phyloP scores from a whole-genome alignment of 1,284 basidiomycete genomes.

The Rhizoctonia solani region DNA sequence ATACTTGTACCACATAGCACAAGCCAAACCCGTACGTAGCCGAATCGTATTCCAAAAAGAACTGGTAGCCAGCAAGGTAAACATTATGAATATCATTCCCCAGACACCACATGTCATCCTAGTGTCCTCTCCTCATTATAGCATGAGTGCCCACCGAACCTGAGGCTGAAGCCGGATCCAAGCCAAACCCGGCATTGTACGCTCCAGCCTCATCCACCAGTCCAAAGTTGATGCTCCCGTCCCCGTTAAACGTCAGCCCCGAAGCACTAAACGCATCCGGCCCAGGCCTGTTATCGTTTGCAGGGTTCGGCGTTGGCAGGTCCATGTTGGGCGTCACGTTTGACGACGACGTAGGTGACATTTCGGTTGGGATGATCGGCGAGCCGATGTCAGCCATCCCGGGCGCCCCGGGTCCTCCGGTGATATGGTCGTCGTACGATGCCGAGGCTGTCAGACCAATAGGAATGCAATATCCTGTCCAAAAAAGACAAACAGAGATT shows the following conservation, averaged over 20 bases:
- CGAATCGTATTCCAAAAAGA: too few species aligned
- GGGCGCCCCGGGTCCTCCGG: conserved; percentile 22
- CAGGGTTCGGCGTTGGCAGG: not conserved
- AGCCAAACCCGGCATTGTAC: conserved; percentile 9
- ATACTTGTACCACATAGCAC: too few species aligned
- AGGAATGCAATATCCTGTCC: conserved; percentile 23
- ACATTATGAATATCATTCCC: too few species aligned
- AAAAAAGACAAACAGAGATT: not conserved
- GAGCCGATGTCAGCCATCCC: conserved; percentile 23
- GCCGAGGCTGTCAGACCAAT: conserved; percentile 25
- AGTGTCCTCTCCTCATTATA: too few species aligned
- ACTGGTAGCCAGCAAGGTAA: too few species aligned
- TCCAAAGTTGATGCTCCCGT: conserved; percentile 11
- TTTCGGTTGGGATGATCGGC: conserved; percentile 5
- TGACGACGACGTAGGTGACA: not conserved
- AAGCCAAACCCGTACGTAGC: too few species aligned
- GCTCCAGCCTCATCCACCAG: not conserved
- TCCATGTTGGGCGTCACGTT: not conserved
- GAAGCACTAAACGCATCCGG: not conserved
- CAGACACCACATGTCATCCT: too few species aligned
- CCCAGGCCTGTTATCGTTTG: too few species aligned
- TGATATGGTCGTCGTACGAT: conserved; percentile 28
- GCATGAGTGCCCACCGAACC: too few species aligned
- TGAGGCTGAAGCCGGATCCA: not conserved
- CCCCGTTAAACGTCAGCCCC: conserved; percentile 16